Base-by-base conservation (phyloP, 129 eudicot genomes). In the Chrysanthemum makinoi region DNA sequence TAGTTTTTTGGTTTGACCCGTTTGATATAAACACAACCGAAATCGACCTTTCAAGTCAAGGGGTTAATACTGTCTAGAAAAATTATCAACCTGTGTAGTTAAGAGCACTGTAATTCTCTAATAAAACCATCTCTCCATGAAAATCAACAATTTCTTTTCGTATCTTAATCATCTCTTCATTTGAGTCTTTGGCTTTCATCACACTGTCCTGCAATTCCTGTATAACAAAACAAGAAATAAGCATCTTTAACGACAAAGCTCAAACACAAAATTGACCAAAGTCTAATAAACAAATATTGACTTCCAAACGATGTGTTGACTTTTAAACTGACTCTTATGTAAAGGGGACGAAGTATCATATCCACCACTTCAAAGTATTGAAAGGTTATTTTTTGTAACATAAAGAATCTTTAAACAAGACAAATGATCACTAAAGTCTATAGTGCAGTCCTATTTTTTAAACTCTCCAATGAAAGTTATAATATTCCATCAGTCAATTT, bases 91-190 rank as follows among this genome's bases (percentile, higher is more conserved):
- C 98, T 68, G 98, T 92, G 76, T 92, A 92, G 83, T 92, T 92
- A 63, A 92, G 91, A 19, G 96, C 87, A 65, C 98, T 92, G 49
- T 92, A 92, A 50, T 92, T 92, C 73, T 92, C 96, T 78, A 92
- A 68, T 76, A 92, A 80, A 76, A 92, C 91, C 98, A 92, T 89
- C 77, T 92, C 98, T 5, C 98, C 98, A 60, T 92, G 98, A 62
- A 92, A 86, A 75, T 92, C 98, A 11, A 92, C 96, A 28, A 93
- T 87, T 72, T 93, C 91, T 80, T 79, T 93, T 43, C 96, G 78
- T 54, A 89, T 80, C 65, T 80, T 86, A 22, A 72, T 83, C 88
- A 93, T 75, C 84, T 85, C 91, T 47, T 83, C 90, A 16, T 75
- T 79, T 58, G 72, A 73, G 74, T 69, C 83, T 48, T 76, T 82